Base-by-base conservation (phyloP, 73 alveolate species). In the Tetrahymena elliotti region DNA sequence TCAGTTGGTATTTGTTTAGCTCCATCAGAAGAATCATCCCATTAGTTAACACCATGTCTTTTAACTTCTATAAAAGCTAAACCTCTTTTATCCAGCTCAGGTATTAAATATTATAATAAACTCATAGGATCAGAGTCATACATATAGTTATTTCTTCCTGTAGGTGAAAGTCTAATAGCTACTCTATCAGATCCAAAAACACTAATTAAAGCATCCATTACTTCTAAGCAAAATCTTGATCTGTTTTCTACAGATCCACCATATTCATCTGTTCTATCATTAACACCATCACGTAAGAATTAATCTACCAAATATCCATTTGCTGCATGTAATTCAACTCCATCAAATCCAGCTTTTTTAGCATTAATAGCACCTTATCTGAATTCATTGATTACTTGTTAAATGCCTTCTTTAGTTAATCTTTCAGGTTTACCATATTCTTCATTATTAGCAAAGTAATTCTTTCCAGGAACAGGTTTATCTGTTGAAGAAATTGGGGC, bases 271-370 rank as follows among this genome's bases (percentile, higher is more conserved):
- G 96, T 97, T 94, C 99, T 95, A 38, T 96, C 94, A 97, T 97
- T 97, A 52, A 94, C 40, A 24, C 95, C 93, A 33, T 53, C 93
- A 35, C 98, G 95, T n/a, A 96, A 83, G 94, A 97, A 97, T 52
- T 92, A 36, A 94, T 97, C 98, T 38, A 93, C 94, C 20, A 97
- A 94, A 82, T 36, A 93, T 33, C 97, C 97, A 41, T 96, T 96
- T 15, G 96, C 99, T 27, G 96, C 98, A 97, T 97, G 98, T 35
- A 97, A 83, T 84, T 97, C 97, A 38, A 97, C 96, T 2, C 98
- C 98, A 97, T 97, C 99, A 93, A 97, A 97, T 93, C 99, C 99
- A 38, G 99, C 99, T 93, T 94, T 94, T 92, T 96, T 97, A 6
- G 97, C 98, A 83, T 97, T 96, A 93, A 93, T 93, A 35, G 99